Percentiles rank a stretch among this genome's conserved stretches.
phyloP scores from a whole-genome alignment of 2,329 filamentous ascomycete species.

The Scopulariopsis brevicaulis region DNA sequence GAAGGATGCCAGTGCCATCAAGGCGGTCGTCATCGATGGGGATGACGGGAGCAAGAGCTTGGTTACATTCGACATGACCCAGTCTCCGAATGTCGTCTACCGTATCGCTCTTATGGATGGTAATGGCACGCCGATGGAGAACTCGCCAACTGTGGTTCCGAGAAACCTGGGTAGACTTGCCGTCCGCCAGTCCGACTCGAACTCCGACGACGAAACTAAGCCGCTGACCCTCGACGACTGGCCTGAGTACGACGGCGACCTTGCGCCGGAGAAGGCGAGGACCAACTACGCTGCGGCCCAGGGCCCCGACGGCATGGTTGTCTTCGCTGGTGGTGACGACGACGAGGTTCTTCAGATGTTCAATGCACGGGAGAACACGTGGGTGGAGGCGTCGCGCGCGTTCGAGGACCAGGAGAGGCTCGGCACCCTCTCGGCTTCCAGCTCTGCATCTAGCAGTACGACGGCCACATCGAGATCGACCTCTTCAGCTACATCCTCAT shows the following conservation, averaged over 20 bases:
- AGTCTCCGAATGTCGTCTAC: slow-evolving; percentile 63
- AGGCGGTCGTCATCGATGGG: slow-evolving; percentile 56
- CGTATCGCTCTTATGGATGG: slow-evolving; percentile 56
- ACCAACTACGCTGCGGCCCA: slow-evolving; percentile 63
- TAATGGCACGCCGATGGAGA: slow-evolving; percentile 40
- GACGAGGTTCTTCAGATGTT: slow-evolving; percentile 66
- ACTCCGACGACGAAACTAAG: slow-evolving; percentile 6
- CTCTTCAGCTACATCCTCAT: slow-evolving; percentile 13
- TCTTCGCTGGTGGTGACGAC: slow-evolving; percentile 65
- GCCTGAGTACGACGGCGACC: slow-evolving; percentile 67
- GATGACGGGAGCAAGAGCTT: slow-evolving; percentile 69
- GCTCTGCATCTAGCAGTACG: slow-evolving; percentile 13
- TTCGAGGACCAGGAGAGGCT: slow-evolving; percentile 38
- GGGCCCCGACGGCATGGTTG: slow-evolving; percentile 53
- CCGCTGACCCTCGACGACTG: slow-evolving; percentile 49
- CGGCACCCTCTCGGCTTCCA: slow-evolving; percentile 15
- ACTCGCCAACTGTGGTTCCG: slow-evolving; percentile 27
- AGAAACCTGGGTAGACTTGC: not conserved
- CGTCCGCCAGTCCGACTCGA: slow-evolving; percentile 4
- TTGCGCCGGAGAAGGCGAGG: slow-evolving; percentile 53
- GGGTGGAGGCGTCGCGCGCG: slow-evolving; percentile 60
- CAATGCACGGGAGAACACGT: slow-evolving; percentile 61
- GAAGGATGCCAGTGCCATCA: slow-evolving; percentile 42
- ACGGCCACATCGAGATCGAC: slow-evolving; percentile 16
- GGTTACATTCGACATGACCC: slow-evolving; percentile 64